Conservation (phyloP, 164 flowering plant species). For the Sextonia rubra region DNA sequence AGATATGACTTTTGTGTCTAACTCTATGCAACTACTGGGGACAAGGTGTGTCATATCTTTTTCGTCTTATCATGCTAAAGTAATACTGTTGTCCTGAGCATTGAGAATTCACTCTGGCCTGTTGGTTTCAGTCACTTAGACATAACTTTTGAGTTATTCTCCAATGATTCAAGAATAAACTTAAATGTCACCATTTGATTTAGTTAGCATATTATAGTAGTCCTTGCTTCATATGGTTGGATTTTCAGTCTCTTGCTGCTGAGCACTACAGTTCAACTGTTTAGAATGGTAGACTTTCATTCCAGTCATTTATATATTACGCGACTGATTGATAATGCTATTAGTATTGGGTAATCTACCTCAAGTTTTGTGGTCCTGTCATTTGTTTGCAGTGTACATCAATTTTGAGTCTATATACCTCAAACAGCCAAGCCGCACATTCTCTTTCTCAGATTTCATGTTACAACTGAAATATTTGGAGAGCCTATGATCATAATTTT, state of each 20-base stretch:
- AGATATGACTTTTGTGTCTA: slow-evolving; percentile 70
- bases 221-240: too few species aligned
- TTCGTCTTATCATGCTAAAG: neutral
- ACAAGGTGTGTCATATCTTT: slow-evolving; percentile 6
- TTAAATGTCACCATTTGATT: too few species aligned
- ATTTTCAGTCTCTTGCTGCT: too few species aligned
- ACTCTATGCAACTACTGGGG: slow-evolving; percentile 32
- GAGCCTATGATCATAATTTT: neutral
- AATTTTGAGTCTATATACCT: too few species aligned
- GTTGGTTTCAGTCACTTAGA: neutral
- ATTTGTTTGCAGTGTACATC: too few species aligned
- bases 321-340: too few species aligned
- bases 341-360: too few species aligned
- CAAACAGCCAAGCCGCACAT: too few species aligned
- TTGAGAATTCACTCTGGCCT: neutral
- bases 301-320: neutral
- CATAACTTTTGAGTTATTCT: neutral
- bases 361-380: too few species aligned
- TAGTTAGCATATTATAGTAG: too few species aligned
- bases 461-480: neutral
- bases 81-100: neutral
- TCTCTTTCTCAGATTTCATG: neutral
- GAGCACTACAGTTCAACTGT: neutral
- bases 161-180: neutral
- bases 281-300: neutral